Evolutionary conservation across 2,329 filamentous ascomycete genomes (phyloP).

Genomic region (Cryphonectria naterciae): DNA sequence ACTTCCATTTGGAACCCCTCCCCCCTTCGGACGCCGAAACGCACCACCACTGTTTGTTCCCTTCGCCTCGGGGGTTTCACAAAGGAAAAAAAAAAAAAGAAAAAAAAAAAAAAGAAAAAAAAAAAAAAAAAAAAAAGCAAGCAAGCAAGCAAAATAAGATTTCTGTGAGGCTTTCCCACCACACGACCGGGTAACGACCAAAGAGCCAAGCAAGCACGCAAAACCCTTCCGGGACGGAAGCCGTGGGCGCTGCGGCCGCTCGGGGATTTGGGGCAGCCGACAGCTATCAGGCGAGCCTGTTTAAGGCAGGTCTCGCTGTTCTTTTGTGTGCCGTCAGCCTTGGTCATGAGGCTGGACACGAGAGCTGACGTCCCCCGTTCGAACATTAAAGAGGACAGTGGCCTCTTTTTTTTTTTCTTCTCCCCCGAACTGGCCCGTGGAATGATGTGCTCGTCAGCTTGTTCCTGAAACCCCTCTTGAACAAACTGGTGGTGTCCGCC

Average conservation of each 20-base stretch:
- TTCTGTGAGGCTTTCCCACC: background rate
- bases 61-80: constrained; percentile 4
- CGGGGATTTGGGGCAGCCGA: constrained; percentile 19
- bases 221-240: background rate
- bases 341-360: background rate
- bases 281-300: background rate
- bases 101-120: too few species aligned
- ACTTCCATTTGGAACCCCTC: background rate
- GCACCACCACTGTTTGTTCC: constrained; percentile 12
- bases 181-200: background rate
- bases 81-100: too few species aligned
- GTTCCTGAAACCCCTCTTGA: background rate
- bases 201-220: background rate
- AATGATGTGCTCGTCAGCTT: background rate
- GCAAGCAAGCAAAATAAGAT: background rate
- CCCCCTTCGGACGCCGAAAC: constrained; percentile 19
- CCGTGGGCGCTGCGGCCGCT: constrained; percentile 13
- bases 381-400: background rate
- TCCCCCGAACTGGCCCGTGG: background rate
- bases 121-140: too few species aligned
- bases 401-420: too few species aligned
- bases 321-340: background rate
- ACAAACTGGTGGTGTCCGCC: background rate
- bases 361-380: background rate
- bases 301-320: constrained; percentile 14